Base-by-base conservation (phyloP, 148 eudicot genomes). In the Rhododendron simsii region DNA sequence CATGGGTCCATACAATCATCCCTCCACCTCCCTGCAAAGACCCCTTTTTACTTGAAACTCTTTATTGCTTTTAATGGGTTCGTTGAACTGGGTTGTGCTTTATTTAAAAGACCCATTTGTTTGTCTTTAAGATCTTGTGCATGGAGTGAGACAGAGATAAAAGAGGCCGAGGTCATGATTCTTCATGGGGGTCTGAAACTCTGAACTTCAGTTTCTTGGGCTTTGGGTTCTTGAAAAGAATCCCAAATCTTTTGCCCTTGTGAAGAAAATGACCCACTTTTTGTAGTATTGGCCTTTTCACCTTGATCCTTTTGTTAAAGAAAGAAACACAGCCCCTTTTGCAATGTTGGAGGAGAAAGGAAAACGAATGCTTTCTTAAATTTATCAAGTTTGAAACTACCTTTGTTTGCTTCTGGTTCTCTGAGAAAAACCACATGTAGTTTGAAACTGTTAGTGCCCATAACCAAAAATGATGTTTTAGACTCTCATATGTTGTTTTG, bases 201-300 rank as follows among this genome's bases (percentile, higher is more conserved):
- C 89, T 86, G 87, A 85, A 83, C 63, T 87, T 89, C 91, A 87
- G 91, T 83, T 87, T 86, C 88, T 91, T 87, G 93, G 90, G 87
- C 83, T 85, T 84, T 91, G 91, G 78, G 82, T 83, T 88, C 84
- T 85, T 86, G 86, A 85, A 89, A 83, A 71, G 82, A 89, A 87
- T 89, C 86, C 61, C 61, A 16, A 82, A 85, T 88, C 87, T 80
- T 71, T 81, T 86, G 79, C 86, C 89, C 91, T 84, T 88, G 88
- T 88, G 85, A 85, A 82, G 78, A 82, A 87, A 84, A 84, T 67
- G 4, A 48, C 15, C 75, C 79, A 39, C 84, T 84, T 80, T 90
- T 80, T 65, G 81, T 48, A 21, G 61, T 2, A 53, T 82, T 39
- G 26, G 59, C 84, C 37, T 61, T 77, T 86, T 84, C 28, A n/a